phyloP scores from a whole-genome alignment of 306 rosid species.

The Crataegus laevigata region DNA sequence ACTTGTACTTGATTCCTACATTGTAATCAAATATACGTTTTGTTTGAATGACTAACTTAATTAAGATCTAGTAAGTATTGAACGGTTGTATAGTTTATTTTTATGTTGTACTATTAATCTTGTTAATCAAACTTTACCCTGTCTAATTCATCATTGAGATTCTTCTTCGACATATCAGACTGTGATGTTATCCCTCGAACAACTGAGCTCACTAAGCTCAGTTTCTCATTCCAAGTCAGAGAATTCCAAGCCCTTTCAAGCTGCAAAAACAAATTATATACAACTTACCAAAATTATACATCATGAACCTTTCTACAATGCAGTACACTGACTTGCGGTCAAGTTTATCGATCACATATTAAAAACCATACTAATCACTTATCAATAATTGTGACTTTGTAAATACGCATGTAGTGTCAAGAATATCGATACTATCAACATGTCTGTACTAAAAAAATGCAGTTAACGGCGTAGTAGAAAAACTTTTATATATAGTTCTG shows the following conservation, averaged over 20 bases:
- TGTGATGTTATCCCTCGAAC: constrained; percentile 64
- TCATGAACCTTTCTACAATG: not conserved
- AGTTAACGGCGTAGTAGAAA: not conserved
- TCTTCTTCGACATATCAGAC: constrained; percentile 36
- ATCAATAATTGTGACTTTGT: not conserved
- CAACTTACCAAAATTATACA: not conserved
- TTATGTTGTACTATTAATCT: not conserved
- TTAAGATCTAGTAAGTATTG: not conserved
- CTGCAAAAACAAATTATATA: constrained; percentile 30
- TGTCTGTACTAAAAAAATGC: not conserved
- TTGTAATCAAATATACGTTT: not conserved
- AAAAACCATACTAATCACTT: not conserved
- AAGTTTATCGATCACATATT: not conserved
- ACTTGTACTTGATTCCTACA: constrained; percentile 51
- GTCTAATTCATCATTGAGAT: constrained; percentile 41
- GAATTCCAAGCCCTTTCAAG: constrained; percentile 92
- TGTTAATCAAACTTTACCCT: not conserved
- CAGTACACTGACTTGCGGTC: not conserved
- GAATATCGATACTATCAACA: too few species aligned
- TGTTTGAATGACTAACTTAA: not conserved
- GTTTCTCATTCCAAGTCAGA: constrained; percentile 63
- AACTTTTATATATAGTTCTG: not conserved
- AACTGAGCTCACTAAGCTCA: constrained; percentile 57
- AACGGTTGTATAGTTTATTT: not conserved
- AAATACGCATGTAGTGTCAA: not conserved